phyloP scores from a whole-genome alignment of 2,329 filamentous ascomycete genomes.

The Aspergillus felis region DNA sequence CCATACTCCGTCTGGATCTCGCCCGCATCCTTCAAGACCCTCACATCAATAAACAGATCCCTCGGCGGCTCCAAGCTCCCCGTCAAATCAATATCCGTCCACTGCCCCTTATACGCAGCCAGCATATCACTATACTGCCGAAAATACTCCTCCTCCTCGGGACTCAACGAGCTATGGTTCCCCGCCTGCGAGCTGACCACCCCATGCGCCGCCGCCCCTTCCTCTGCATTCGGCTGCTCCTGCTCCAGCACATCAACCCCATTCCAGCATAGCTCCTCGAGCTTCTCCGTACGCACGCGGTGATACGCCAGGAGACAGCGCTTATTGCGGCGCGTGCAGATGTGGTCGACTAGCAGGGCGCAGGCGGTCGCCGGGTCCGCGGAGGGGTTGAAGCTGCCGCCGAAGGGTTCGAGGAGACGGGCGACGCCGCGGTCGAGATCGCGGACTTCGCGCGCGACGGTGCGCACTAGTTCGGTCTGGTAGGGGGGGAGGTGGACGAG shows the following conservation, averaged over 20 bases:
- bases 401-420: conserved; percentile 74
- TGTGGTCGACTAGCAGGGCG: conserved; percentile 84
- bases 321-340: conserved; percentile 95
- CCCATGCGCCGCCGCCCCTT: conserved; percentile 25
- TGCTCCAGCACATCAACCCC: conserved; percentile 77
- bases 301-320: conserved; percentile 94
- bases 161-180: conserved; percentile 71
- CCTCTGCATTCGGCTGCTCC: conserved; percentile 51
- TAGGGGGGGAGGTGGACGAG: conserved; percentile 84
- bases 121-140: conserved; percentile 86
- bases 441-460: conserved; percentile 83
- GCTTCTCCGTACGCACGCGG: conserved; percentile 79
- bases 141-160: conserved; percentile 95
- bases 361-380: conserved; percentile 80
- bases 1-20: conserved; percentile 99
- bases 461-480: conserved; percentile 84
- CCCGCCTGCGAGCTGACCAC: conserved; percentile 46
- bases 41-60: conserved; percentile 94
- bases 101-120: conserved; percentile 95
- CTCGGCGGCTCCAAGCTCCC: conserved; percentile 90
- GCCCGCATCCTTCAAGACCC: conserved; percentile 92
- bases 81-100: conserved; percentile 95
- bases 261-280: conserved; percentile 91
- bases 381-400: conserved; percentile 78
- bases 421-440: conserved; percentile 85